These are phyloP conservation scores for Cytospora schulzeri DNA, from an alignment of 2,329 filamentous ascomycete species.

Conservation along the genomic window DNA sequence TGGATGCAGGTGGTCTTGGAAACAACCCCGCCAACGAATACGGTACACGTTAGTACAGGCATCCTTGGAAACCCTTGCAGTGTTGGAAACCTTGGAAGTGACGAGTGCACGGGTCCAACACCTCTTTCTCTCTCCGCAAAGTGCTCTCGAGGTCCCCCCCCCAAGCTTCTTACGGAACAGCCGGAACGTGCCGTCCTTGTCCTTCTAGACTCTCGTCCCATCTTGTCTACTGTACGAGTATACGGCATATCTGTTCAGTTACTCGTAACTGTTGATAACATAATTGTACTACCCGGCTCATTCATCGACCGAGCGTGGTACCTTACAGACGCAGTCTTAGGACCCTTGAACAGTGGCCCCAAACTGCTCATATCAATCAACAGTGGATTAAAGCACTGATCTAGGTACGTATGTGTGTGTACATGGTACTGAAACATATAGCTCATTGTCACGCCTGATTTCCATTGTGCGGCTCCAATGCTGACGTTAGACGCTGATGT, in stretches of 20 bases:
- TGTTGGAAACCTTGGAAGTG: background rate
- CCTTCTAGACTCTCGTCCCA: background rate
- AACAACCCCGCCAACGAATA: background rate
- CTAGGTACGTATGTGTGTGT: background rate
- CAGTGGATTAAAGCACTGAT: slow-evolving; percentile 1
- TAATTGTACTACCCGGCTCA: background rate
- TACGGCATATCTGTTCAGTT: background rate
- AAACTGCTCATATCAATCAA: background rate
- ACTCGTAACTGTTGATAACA: background rate
- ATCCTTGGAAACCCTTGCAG: too few species aligned
- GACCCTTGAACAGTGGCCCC: background rate
- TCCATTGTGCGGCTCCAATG: slow-evolving; percentile 13
- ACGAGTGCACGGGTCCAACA: background rate
- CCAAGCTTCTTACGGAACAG: background rate
- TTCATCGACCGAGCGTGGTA: background rate
- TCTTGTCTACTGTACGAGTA: background rate
- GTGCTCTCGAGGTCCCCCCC: background rate
- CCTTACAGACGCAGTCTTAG: background rate
- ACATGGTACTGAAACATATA: background rate
- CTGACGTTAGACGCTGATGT: slow-evolving; percentile 19
- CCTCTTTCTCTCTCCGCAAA: background rate
- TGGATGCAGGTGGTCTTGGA: background rate
- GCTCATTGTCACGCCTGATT: background rate
- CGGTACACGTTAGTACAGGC: background rate
- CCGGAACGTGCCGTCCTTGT: background rate